phyloP scores from a whole-genome alignment of 805 yeast species.

The Candida coleopterorum region DNA sequence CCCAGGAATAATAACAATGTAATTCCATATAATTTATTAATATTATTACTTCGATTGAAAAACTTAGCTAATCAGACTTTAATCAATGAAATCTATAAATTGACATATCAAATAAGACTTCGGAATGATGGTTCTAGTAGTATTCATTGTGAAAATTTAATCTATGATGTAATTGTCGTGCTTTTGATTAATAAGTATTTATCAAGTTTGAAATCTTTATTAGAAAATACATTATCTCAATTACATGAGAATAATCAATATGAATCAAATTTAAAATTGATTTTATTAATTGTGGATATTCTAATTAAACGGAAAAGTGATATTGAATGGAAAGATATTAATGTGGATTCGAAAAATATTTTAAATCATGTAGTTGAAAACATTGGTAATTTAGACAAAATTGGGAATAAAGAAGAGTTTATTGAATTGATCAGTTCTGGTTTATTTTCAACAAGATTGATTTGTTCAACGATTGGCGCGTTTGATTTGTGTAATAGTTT shows the following conservation, averaged over 20 bases:
- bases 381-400: neutral
- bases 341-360: neutral
- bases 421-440: conserved; percentile 5
- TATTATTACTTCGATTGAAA: conserved; percentile 37
- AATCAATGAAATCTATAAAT: conserved; percentile 41
- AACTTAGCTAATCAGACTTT: conserved; percentile 38
- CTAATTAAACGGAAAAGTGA: neutral
- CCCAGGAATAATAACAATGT: conserved; percentile 30
- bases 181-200: conserved; percentile 27
- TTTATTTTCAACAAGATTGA: conserved; percentile 23
- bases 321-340: neutral
- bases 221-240: conserved; percentile 20
- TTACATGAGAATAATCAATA: conserved; percentile 14
- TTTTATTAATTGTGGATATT: conserved; percentile 14
- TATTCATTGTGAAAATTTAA: conserved; percentile 19
- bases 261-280: conserved; percentile 18
- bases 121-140: conserved; percentile 12
- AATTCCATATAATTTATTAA: conserved; percentile 24
- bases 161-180: conserved; percentile 29
- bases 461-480: conserved; percentile 31
- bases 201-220: conserved; percentile 21
- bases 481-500: conserved; percentile 29
- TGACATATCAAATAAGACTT: conserved; percentile 34
- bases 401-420: conserved; percentile 1
- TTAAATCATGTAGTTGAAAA: conserved; percentile 1